phyloP scores from a whole-genome alignment of 371 early-diverging fungal genomes.

The Actinomortierella ambigua region DNA sequence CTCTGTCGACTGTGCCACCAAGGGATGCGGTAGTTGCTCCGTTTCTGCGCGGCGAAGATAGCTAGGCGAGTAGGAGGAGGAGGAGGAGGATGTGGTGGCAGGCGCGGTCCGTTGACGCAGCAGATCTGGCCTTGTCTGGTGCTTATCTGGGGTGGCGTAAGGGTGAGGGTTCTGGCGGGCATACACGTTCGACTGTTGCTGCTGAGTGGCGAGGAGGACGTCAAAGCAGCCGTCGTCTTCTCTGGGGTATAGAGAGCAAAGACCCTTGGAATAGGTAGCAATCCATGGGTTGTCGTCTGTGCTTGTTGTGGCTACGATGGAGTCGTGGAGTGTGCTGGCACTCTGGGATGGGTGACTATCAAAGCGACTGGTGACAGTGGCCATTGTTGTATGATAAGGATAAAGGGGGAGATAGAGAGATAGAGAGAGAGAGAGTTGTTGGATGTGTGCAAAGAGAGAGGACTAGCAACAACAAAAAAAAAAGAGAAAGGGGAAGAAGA shows the following conservation, averaged over 20 bases:
- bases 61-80: background rate
- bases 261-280: slow-evolving; percentile 23
- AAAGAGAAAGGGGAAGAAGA: background rate
- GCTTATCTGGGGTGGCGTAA: background rate
- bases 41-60: no score
- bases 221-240: slow-evolving; percentile 32
- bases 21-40: background rate
- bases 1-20: background rate
- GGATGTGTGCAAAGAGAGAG: background rate
- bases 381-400: slow-evolving; percentile 7
- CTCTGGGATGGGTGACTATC: background rate
- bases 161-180: background rate
- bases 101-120: background rate
- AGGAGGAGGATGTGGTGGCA: background rate
- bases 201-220: slow-evolving; percentile 13
- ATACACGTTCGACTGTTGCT: background rate
- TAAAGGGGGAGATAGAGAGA: background rate
- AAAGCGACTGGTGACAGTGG: slow-evolving; percentile 13
- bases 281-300: slow-evolving; percentile 17
- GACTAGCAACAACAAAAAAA: background rate
- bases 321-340: background rate
- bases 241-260: slow-evolving; percentile 23
- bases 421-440: background rate
- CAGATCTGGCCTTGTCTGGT: background rate
- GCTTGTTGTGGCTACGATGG: background rate